phyloP scores from a whole-genome alignment of 345 rosid genomes.

The Hibiscus tridactylites region DNA sequence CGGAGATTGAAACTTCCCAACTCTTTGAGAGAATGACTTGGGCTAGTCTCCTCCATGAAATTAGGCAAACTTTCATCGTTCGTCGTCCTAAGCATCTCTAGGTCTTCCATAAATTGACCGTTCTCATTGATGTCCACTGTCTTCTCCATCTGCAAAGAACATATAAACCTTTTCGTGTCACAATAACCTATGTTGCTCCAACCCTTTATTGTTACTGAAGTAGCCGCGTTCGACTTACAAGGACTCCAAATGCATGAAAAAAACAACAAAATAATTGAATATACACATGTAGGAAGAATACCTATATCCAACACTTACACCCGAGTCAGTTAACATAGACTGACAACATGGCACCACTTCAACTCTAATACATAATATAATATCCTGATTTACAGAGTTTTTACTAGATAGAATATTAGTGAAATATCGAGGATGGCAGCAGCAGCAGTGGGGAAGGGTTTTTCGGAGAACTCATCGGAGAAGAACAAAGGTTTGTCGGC shows the following conservation, averaged over 20 bases:
- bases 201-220: background rate
- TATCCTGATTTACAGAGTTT: constrained; percentile 29
- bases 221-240: background rate
- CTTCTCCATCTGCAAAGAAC: constrained; percentile 71
- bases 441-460: too few relatives aligned
- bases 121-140: constrained; percentile 84
- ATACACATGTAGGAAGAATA: background rate
- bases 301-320: background rate
- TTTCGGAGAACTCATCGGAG: too few relatives aligned
- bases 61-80: constrained; percentile 33
- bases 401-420: too few relatives aligned
- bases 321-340: background rate
- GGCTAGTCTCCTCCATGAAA: constrained; percentile 39
- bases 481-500: too few relatives aligned
- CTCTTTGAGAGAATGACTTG: constrained; percentile 33
- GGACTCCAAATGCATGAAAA: background rate
- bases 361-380: background rate
- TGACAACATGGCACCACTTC: background rate
- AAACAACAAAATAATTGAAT: background rate
- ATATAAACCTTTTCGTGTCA: background rate
- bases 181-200: constrained; percentile 13
- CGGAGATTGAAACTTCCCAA: constrained; percentile 69
- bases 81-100: constrained; percentile 57
- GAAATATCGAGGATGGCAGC: too few relatives aligned
- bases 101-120: constrained; percentile 68